Conservation (phyloP, 768 basidiomycete genomes). For the Pleurotus eryngii region DNA sequence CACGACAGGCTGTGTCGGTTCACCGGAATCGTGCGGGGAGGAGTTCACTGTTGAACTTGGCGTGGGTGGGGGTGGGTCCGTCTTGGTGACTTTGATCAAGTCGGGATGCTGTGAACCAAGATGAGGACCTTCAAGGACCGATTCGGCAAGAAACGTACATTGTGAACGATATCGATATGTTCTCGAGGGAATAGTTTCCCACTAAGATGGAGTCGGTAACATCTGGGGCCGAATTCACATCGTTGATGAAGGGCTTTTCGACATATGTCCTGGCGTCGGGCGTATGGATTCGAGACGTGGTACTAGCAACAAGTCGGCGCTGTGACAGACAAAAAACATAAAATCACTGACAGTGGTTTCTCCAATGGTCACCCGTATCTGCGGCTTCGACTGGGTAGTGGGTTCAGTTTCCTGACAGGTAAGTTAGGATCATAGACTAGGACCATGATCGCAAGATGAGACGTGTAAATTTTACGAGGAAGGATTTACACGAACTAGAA, state of each 20-base stretch:
- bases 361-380: background rate
- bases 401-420: background rate
- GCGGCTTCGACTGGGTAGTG: background rate
- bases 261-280: background rate
- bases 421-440: no score
- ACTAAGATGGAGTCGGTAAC: background rate
- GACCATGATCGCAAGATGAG: no score
- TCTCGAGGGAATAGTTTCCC: background rate
- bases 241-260: background rate
- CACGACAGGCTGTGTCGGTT: slow-evolving; percentile 14
- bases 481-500: no score
- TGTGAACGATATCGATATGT: background rate
- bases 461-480: no score
- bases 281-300: background rate
- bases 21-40: slow-evolving; percentile 1
- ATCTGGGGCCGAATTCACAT: background rate
- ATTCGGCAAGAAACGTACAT: background rate
- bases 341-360: background rate
- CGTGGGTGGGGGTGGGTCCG: background rate
- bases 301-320: background rate
- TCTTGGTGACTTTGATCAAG: background rate
- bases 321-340: background rate
- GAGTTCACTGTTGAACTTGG: background rate
- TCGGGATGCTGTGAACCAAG: background rate
- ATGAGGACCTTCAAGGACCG: background rate